These are phyloP conservation scores for Zancudomyces culisetae DNA, from an alignment of 371 early-diverging fungal species.

Conservation along the genomic window DNA sequence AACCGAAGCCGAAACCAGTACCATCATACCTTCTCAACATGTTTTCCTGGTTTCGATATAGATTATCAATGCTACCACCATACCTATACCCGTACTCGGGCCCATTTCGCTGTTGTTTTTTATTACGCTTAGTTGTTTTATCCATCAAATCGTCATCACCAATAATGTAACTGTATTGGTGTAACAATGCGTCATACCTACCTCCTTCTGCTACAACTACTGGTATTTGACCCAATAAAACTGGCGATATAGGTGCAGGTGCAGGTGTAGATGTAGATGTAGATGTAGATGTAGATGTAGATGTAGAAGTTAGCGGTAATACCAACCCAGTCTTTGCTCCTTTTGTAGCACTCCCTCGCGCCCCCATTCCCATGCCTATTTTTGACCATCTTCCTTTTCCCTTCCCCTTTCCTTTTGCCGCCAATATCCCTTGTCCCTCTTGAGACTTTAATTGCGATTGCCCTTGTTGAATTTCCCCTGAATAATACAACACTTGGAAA, in stretches of 20 bases:
- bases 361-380: not conserved
- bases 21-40: too few relatives aligned
- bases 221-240: slow-evolving; percentile 14
- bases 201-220: slow-evolving; percentile 35
- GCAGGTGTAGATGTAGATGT: not conserved
- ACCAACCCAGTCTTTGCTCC: not conserved
- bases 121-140: not conserved
- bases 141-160: not conserved
- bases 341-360: not conserved
- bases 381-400: too few relatives aligned
- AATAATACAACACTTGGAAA: slow-evolving; percentile 24
- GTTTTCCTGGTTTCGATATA: too few relatives aligned
- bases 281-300: not conserved
- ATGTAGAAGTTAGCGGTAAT: too few relatives aligned
- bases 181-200: slow-evolving; percentile 55
- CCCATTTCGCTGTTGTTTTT: not conserved
- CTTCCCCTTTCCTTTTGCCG: too few relatives aligned
- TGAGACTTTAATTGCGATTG: too few relatives aligned
- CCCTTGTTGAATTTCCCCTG: too few relatives aligned
- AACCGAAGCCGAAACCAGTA: too few relatives aligned
- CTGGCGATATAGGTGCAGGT: not conserved
- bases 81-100: too few relatives aligned
- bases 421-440: too few relatives aligned
- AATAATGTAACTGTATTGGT: slow-evolving; percentile 32
- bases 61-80: too few relatives aligned